Conservation (phyloP, 306 rosid species). For the Quercus cerris region DNA sequence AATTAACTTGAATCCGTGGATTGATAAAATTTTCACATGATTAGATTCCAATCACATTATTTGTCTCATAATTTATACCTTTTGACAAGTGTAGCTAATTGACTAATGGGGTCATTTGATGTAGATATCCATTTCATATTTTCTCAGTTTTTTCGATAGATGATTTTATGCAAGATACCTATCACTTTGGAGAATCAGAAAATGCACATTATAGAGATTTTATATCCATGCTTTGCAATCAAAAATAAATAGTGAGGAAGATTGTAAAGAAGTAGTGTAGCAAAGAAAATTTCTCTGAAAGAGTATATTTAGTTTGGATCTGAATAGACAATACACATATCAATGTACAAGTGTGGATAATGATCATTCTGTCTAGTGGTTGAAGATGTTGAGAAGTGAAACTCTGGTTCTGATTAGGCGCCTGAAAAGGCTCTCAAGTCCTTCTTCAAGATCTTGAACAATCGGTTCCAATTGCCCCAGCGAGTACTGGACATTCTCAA, state of each 20-base stretch:
- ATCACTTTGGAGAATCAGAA: not conserved
- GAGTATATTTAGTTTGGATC: not conserved
- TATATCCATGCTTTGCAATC: not conserved
- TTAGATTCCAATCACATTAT: not conserved
- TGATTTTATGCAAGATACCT: not conserved
- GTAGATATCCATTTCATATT: not conserved
- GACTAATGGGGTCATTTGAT: not conserved
- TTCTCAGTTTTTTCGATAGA: not conserved
- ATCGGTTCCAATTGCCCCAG: constrained; percentile 5
- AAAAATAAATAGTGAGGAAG: not conserved
- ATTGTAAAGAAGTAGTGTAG: not conserved
- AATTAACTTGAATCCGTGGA: not conserved
- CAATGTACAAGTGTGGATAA: not conserved
- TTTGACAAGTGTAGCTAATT: not conserved
- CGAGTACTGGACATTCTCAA: not conserved
- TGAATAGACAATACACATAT: not conserved
- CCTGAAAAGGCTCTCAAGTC: constrained; percentile 13
- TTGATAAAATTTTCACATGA: not conserved
- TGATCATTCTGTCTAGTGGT: not conserved
- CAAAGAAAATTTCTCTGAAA: not conserved
- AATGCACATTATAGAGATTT: not conserved
- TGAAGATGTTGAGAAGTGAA: constrained; percentile 19
- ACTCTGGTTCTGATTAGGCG: constrained; percentile 4
- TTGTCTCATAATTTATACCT: not conserved
- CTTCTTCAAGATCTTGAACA: constrained; percentile 16